phyloP scores from a whole-genome alignment of 192 early-diverging fungal genomes.

The Haplosporangium gracile region DNA sequence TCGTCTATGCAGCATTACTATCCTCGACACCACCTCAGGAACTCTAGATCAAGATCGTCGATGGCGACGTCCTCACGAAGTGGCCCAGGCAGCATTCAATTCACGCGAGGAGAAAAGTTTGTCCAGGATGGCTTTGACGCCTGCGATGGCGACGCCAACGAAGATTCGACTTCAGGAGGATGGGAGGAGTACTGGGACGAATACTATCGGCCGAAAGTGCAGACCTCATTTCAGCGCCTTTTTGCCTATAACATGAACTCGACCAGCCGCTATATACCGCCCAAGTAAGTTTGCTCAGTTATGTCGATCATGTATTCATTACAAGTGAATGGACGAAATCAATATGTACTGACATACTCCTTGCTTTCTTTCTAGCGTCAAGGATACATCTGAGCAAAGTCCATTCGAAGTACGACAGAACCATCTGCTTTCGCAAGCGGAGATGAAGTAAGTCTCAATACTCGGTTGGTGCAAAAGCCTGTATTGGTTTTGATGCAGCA shows the following conservation, averaged over 20 bases:
- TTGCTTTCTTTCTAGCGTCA: slow-evolving; percentile 16
- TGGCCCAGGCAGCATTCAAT: not conserved
- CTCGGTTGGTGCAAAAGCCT: no score
- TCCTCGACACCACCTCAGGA: slow-evolving; percentile 7
- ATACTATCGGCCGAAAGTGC: slow-evolving; percentile 86
- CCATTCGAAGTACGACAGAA: slow-evolving; percentile 50
- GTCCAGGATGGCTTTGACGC: slow-evolving; percentile 19
- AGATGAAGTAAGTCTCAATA: slow-evolving; percentile 38
- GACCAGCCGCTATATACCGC: slow-evolving; percentile 69
- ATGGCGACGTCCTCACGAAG: slow-evolving; percentile 2
- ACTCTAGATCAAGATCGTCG: slow-evolving; percentile 23
- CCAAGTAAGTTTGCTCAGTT: slow-evolving; percentile 27
- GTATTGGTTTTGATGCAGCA: not conserved
- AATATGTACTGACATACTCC: not conserved
- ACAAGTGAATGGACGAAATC: not conserved
- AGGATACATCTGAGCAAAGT: slow-evolving; percentile 44
- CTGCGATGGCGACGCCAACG: slow-evolving; percentile 17
- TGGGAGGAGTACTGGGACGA: slow-evolving; percentile 82
- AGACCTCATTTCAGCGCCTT: slow-evolving; percentile 81
- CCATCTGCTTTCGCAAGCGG: slow-evolving; percentile 36
- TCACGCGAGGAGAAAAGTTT: slow-evolving; percentile 21
- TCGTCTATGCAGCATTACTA: slow-evolving; percentile 22
- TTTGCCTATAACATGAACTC: slow-evolving; percentile 93
- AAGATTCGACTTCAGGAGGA: not conserved
- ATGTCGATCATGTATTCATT: not conserved